Evolutionary conservation across 2,329 filamentous ascomycete species (phyloP).

Genomic region (Fusarium domesticum): DNA sequence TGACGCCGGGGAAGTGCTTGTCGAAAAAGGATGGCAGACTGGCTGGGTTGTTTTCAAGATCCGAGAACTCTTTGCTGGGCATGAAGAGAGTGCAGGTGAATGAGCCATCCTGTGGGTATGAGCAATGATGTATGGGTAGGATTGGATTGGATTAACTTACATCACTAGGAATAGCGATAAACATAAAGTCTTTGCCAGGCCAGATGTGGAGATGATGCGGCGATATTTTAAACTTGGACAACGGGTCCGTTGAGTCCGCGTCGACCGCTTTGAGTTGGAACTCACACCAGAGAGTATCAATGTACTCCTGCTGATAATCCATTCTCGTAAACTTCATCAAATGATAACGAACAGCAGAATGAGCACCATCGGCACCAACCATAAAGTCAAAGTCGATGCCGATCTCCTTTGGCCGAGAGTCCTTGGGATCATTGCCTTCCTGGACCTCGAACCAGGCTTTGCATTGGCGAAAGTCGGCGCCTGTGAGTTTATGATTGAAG

Average conservation of each 20-base stretch:
- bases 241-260: slow-evolving; percentile 27
- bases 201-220: slow-evolving; percentile 96
- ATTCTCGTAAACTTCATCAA: slow-evolving; percentile 93
- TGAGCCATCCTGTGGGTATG: slow-evolving; percentile 64
- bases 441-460: slow-evolving; percentile 83
- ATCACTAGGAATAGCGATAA: slow-evolving; percentile 85
- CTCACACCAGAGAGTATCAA: slow-evolving; percentile 96
- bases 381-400: slow-evolving; percentile 88
- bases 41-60: slow-evolving; percentile 61
- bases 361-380: slow-evolving; percentile 91
- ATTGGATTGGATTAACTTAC: slow-evolving; percentile 38
- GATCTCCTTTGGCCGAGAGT: slow-evolving; percentile 62
- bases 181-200: slow-evolving; percentile 94
- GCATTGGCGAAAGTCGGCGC: slow-evolving; percentile 75
- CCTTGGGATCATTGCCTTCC: slow-evolving; percentile 33
- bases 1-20: slow-evolving; percentile 81
- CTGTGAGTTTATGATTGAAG: slow-evolving; percentile 91
- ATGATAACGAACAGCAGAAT: slow-evolving; percentile 86
- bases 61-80: slow-evolving; percentile 64
- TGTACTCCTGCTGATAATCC: slow-evolving; percentile 91
- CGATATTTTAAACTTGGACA: slow-evolving; percentile 69
- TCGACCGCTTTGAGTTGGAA: slow-evolving; percentile 69
- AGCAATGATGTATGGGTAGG: background rate
- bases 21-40: slow-evolving; percentile 72
- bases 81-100: slow-evolving; percentile 96